Evolutionary conservation across 192 early-diverging fungal genomes (phyloP).

Genomic region (Backusella tarrabulga): DNA sequence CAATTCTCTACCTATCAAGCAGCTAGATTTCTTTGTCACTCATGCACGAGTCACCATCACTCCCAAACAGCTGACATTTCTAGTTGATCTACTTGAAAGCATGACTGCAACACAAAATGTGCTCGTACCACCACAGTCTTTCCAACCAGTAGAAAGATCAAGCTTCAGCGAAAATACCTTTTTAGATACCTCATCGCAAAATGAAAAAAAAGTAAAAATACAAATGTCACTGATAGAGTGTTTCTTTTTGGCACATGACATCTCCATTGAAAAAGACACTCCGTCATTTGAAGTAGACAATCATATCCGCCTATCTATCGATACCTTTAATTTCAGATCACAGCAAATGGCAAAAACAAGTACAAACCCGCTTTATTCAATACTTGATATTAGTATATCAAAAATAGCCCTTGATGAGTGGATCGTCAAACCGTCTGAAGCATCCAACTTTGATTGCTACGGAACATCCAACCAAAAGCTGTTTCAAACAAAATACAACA

Average conservation of each 20-base stretch:
- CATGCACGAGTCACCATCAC: slow-evolving; percentile 35
- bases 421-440: neutral
- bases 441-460: neutral
- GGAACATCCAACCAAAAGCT: neutral
- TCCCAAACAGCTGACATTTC: slow-evolving; percentile 44
- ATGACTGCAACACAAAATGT: neutral
- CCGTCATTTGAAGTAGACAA: neutral
- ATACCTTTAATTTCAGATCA: slow-evolving; percentile 29
- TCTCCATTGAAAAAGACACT: neutral
- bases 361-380: neutral
- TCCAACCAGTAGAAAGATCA: neutral
- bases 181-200: neutral
- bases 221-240: slow-evolving; percentile 34
- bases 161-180: neutral
- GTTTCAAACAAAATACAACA: neutral
- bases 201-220: slow-evolving; percentile 37
- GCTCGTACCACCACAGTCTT: neutral
- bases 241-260: slow-evolving; percentile 28
- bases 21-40: slow-evolving; percentile 42
- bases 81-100: slow-evolving; percentile 15
- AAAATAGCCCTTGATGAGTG: slow-evolving; percentile 6
- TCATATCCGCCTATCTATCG: slow-evolving; percentile 41
- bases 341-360: neutral
- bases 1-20: slow-evolving; percentile 18
- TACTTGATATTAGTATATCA: neutral